Conservation (phyloP, 345 rosid species). For the Salix viminalis region DNA sequence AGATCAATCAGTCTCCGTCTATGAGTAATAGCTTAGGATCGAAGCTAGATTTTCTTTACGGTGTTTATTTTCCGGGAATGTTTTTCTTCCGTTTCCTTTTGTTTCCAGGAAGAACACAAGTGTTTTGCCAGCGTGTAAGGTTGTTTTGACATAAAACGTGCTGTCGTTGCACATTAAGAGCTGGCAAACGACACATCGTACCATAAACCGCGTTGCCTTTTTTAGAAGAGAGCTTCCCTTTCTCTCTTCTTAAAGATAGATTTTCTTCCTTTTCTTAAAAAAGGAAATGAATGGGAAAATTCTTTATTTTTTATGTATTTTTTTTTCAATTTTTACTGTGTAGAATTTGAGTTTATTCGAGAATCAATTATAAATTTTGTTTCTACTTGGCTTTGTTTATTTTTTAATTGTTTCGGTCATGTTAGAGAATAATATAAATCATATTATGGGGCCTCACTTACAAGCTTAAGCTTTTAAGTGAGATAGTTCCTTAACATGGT, state of each 20-base stretch:
- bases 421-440: no score
- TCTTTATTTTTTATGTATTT: no score
- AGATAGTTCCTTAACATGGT: no score
- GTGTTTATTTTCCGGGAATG: background rate
- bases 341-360: background rate
- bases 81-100: background rate
- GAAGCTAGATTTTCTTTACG: conserved; percentile 12
- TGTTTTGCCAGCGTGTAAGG: background rate
- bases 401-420: no score
- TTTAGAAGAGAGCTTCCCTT: background rate
- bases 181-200: background rate
- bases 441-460: no score
- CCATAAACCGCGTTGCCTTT: background rate
- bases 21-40: conserved; percentile 12
- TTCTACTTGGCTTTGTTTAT: background rate
- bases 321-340: no score
- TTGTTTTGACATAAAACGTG: background rate
- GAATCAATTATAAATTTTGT: background rate
- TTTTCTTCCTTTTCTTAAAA: background rate
- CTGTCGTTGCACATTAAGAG: background rate
- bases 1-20: background rate
- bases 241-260: background rate
- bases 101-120: background rate
- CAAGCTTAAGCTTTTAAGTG: no score
- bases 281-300: background rate